phyloP scores from a whole-genome alignment of 192 early-diverging fungal species.

The Phycomyces nitens region DNA sequence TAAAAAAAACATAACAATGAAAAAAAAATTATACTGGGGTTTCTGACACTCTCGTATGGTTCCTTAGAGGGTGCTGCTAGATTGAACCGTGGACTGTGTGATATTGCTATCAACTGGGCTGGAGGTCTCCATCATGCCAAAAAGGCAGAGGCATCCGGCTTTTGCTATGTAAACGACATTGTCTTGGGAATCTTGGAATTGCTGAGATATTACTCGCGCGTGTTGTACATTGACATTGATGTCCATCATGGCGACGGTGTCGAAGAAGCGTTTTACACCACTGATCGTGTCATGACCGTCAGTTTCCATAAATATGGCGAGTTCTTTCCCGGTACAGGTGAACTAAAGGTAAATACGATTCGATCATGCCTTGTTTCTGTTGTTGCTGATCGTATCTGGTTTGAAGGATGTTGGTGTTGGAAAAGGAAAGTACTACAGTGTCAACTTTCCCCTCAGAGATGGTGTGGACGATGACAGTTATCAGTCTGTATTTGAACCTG shows the following conservation, averaged over 20 bases:
- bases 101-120: slow-evolving; percentile 92
- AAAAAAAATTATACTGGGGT: not conserved
- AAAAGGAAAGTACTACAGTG: slow-evolving; percentile 85
- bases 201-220: slow-evolving; percentile 75
- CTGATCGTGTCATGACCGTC: slow-evolving; percentile 92
- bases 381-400: not conserved
- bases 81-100: slow-evolving; percentile 73
- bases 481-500: slow-evolving; percentile 58
- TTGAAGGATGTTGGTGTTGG: slow-evolving; percentile 84
- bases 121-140: slow-evolving; percentile 85
- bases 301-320: slow-evolving; percentile 95
- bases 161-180: slow-evolving; percentile 97
- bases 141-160: slow-evolving; percentile 82
- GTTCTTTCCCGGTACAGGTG: slow-evolving; percentile 96
- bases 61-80: slow-evolving; percentile 76
- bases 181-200: slow-evolving; percentile 61
- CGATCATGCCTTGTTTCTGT: too few relatives aligned
- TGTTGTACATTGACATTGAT: slow-evolving; percentile 92
- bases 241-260: slow-evolving; percentile 95
- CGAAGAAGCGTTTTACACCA: slow-evolving; percentile 91
- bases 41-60: too few relatives aligned
- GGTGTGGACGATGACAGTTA: slow-evolving; percentile 95
- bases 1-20: not conserved
- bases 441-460: slow-evolving; percentile 94
- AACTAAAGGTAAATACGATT: slow-evolving; percentile 42